phyloP scores from a whole-genome alignment of 1,139 yeast genomes.

The Hyphopichia khmerensis region DNA sequence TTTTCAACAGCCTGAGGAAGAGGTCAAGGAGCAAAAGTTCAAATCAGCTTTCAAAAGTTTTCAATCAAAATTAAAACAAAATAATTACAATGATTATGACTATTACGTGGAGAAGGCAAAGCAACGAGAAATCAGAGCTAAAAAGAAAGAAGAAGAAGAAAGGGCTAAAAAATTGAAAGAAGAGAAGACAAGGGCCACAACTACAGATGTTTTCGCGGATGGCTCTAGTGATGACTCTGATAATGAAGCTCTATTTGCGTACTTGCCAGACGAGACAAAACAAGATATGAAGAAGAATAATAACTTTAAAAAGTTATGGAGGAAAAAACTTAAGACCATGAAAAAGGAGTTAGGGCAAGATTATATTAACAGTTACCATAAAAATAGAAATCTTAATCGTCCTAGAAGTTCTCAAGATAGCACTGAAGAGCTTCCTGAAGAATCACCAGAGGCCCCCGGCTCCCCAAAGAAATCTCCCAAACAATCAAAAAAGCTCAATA shows the following conservation, averaged over 20 bases:
- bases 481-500: not conserved
- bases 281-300: conserved; percentile 22
- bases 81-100: conserved; percentile 36
- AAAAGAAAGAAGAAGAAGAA: conserved; percentile 4
- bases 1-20: conserved; percentile 26
- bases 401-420: conserved; percentile 5
- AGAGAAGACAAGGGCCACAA: conserved; percentile 4
- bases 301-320: conserved; percentile 25
- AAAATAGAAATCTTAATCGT: conserved; percentile 4
- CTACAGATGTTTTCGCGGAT: conserved; percentile 2
- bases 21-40: conserved; percentile 21
- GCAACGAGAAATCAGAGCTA: conserved; percentile 7
- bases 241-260: conserved; percentile 6
- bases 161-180: not conserved
- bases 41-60: conserved; percentile 28
- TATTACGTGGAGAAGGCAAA: conserved; percentile 27
- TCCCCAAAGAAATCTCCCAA: not conserved
- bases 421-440: conserved; percentile 3
- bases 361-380: conserved; percentile 20
- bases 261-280: conserved; percentile 7
- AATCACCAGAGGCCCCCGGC: not conserved
- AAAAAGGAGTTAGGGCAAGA: conserved; percentile 34
- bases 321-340: conserved; percentile 23
- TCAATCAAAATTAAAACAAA: conserved; percentile 30
- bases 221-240: conserved; percentile 6